Base-by-base conservation (phyloP, 306 rosid genomes). In the Quercus ilex region DNA sequence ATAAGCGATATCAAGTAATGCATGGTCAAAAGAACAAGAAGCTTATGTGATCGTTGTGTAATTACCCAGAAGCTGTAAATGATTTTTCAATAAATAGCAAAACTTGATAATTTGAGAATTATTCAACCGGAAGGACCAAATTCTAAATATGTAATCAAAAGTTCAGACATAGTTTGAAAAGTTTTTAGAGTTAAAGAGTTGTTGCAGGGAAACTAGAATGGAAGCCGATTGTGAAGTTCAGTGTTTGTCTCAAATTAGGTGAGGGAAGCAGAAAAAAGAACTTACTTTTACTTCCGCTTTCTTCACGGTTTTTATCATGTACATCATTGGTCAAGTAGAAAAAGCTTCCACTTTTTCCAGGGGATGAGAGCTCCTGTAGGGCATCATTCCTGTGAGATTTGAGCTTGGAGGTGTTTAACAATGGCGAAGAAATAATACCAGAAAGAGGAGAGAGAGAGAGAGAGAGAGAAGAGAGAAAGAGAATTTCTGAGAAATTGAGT, bases 271-370 rank as follows among this genome's bases (percentile, higher is more conserved):
- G 25, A 74, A 55, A 56, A 78, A 63, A 64, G 31, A 80, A 75
- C 98, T 89, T 68, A 95, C 99, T 86, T 95, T 95, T 31, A 86
- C 96, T 95, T 95, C 99, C 69, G 99, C 85, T 82, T 95, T 95
- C 83, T 88, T 95, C 96, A 95, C 88, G 55, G 99, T 95, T 84
- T 95, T 95, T 51, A 95, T 95, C 99, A 95, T 95, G 87, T 93
- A 95, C 58, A 74, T 95, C 98, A 30, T 91, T 77, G 30, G 99
- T 95, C 82, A 95, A 83, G 81, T 95, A 95, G 83, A 95, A 95
- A 82, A 95, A 95, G 82, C 99, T 95, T 83, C 99, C 98, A 58
- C 98, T 92, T 87, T 95, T 95, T 63, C 99, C 99, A 13, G 99
- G 99, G 33, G 99, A 93, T 9, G 98, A 91, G 52, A 95, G 99